Evolutionary conservation across 2,329 filamentous ascomycete genomes (phyloP).

Genomic region (Aspergillus jensenii): DNA sequence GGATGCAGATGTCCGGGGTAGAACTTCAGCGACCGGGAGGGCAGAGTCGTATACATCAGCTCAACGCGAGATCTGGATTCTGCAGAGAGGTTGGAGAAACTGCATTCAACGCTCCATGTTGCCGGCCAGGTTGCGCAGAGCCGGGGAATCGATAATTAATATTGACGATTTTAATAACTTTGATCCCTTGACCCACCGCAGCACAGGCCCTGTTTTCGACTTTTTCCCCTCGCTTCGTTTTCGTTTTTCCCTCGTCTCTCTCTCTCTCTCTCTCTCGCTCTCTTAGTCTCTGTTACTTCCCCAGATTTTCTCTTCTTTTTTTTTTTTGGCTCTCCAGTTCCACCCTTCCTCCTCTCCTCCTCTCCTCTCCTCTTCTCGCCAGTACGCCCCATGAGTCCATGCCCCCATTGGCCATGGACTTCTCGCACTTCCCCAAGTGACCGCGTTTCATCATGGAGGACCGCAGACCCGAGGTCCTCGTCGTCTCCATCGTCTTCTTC

Average conservation of each 20-base stretch:
- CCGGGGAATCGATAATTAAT: not conserved
- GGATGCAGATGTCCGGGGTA: not conserved
- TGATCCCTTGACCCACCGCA: conserved; percentile 11
- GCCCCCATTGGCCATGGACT: conserved; percentile 6
- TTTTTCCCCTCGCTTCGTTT: conserved; percentile 11
- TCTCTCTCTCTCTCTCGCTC: not conserved
- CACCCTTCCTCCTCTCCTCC: not conserved
- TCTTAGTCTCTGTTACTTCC: not conserved
- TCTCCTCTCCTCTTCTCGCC: not conserved
- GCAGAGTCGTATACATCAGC: not conserved
- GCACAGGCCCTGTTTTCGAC: conserved; percentile 4
- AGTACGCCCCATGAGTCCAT: not conserved
- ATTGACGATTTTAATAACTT: not conserved
- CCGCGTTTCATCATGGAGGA: conserved; percentile 28
- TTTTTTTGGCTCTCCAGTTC: not conserved
- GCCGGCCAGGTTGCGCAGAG: no score
- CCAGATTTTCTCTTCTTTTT: not conserved
- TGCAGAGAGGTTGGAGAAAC: not conserved
- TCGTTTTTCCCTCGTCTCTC: not conserved
- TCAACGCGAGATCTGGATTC: not conserved
- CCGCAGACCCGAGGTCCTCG: conserved; percentile 40
- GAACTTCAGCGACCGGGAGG: not conserved
- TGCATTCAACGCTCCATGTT: no score
- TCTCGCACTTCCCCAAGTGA: conserved; percentile 11
- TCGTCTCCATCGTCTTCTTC: conserved; percentile 51